phyloP scores from a whole-genome alignment of 2,329 filamentous ascomycete species.

The Septoria linicola region DNA sequence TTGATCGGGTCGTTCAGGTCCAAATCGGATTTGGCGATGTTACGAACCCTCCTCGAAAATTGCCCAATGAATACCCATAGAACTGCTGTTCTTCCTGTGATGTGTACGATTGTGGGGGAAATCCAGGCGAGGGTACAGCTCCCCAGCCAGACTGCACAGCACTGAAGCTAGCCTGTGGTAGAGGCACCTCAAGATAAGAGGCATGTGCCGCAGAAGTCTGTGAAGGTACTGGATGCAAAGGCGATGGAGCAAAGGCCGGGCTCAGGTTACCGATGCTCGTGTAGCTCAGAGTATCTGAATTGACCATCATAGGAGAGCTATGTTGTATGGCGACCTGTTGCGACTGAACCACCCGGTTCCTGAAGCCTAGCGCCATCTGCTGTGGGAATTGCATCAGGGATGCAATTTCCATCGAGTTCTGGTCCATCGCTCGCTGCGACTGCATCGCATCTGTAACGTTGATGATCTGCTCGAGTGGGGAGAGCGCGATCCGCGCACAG shows the following conservation, averaged over 20 bases:
- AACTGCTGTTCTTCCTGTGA: slow-evolving; percentile 44
- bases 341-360: slow-evolving; percentile 32
- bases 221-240: slow-evolving; percentile 37
- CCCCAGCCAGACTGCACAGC: slow-evolving; percentile 36
- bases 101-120: slow-evolving; percentile 37
- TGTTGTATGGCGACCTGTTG: slow-evolving; percentile 22
- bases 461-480: slow-evolving; percentile 83
- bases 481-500: slow-evolving; percentile 65
- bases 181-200: slow-evolving; percentile 48
- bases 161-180: slow-evolving; percentile 31
- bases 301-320: slow-evolving; percentile 21
- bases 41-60: slow-evolving; percentile 39
- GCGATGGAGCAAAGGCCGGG: slow-evolving; percentile 52
- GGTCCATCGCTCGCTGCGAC: slow-evolving; percentile 42
- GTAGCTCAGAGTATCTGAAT: slow-evolving; percentile 30
- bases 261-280: slow-evolving; percentile 46
- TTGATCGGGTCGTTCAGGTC: slow-evolving; percentile 32
- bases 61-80: slow-evolving; percentile 33
- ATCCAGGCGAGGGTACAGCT: slow-evolving; percentile 36
- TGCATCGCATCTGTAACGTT: slow-evolving; percentile 69
- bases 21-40: slow-evolving; percentile 33
- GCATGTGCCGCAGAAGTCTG: slow-evolving; percentile 33
- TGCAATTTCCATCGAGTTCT: slow-evolving; percentile 45
- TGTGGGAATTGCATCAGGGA: slow-evolving; percentile 49
- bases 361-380: slow-evolving; percentile 45